These are phyloP conservation scores for Suillus ampliporus DNA, from an alignment of 768 basidiomycete species.

Conservation along the genomic window DNA sequence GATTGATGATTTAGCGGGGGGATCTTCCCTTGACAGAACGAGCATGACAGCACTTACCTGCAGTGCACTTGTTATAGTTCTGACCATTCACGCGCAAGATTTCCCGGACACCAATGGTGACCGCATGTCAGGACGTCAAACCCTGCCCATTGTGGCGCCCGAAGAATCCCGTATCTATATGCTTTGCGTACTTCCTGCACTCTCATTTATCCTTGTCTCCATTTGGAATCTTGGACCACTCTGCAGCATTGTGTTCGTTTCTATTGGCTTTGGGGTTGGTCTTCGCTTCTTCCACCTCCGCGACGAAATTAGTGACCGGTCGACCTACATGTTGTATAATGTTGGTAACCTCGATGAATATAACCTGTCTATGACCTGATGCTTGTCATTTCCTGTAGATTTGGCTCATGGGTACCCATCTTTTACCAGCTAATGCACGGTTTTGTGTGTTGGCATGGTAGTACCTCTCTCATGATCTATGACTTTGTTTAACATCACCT, in stretches of 20 bases:
- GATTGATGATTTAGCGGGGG: background rate
- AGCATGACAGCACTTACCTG: constrained; percentile 27
- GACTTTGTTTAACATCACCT: no score
- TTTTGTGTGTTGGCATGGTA: no score
- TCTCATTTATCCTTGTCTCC: constrained; percentile 15
- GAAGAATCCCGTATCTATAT: constrained; percentile 22
- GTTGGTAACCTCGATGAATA: constrained; percentile 7
- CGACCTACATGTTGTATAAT: constrained; percentile 21
- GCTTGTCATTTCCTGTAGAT: no score
- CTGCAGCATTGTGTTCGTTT: constrained; percentile 16
- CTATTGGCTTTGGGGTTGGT: constrained; percentile 20
- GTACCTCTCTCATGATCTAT: no score
- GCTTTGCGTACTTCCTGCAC: constrained; percentile 16
- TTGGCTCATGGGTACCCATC: no score
- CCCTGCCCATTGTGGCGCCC: constrained; percentile 33
- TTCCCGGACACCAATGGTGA: constrained; percentile 42
- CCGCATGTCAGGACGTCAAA: constrained; percentile 33
- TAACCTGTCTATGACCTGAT: no score
- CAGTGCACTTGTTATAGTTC: constrained; percentile 37
- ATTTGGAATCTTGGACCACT: constrained; percentile 21
- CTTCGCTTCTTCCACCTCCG: constrained; percentile 20
- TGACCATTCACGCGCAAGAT: constrained; percentile 45
- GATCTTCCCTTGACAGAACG: constrained; percentile 17
- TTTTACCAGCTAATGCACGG: no score
- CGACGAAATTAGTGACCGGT: constrained; percentile 14